Evolutionary conservation across 257 asterid species (phyloP).

Genomic region (Capsicum baccatum): DNA sequence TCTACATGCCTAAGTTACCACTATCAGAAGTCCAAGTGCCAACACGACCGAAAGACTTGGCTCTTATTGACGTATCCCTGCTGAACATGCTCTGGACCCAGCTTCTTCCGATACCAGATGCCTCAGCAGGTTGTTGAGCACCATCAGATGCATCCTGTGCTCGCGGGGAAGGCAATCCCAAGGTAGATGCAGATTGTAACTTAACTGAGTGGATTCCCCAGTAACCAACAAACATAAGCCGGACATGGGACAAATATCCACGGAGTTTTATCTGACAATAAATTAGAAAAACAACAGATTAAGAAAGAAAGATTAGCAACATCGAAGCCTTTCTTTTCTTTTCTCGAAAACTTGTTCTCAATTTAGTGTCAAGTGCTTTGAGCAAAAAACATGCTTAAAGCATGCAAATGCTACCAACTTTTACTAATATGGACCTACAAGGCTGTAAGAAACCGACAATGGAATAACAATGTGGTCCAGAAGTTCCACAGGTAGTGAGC

Average conservation of each 20-base stretch:
- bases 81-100: constrained; percentile 99
- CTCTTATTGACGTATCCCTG: constrained; percentile 63
- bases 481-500: neutral
- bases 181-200: constrained; percentile 62
- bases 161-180: constrained; percentile 87
- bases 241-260: constrained; percentile 83
- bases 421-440: neutral
- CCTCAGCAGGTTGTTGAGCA: constrained; percentile 80
- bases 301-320: constrained; percentile 29
- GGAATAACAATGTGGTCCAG: neutral
- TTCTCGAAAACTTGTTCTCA: neutral
- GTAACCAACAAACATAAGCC: constrained; percentile 78
- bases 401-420: constrained; percentile 12
- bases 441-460: neutral
- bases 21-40: constrained; percentile 70
- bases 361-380: constrained; percentile 4
- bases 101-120: constrained; percentile 88
- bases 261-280: constrained; percentile 77
- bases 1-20: constrained; percentile 50
- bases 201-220: constrained; percentile 87
- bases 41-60: constrained; percentile 73
- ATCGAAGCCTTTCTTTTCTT: neutral
- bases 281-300: constrained; percentile 33
- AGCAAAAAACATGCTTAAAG: neutral
- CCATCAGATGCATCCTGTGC: constrained; percentile 70